Conservation (phyloP, 352 stramenopile genomes). For the Pythium chondricola region DNA sequence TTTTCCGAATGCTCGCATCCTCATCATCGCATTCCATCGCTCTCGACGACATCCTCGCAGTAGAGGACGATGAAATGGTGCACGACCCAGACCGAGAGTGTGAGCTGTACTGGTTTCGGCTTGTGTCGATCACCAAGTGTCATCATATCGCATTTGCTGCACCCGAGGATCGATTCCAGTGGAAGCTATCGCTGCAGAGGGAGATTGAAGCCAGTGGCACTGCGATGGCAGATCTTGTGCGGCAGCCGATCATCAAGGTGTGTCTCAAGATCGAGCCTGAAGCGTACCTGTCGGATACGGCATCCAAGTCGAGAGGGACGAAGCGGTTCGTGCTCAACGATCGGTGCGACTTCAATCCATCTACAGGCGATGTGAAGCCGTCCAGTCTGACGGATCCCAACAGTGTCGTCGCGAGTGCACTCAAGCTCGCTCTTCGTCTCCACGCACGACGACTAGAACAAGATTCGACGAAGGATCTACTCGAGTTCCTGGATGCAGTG, state of each 20-base stretch:
- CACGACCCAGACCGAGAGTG: neutral
- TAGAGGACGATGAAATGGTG: slow-evolving; percentile 13
- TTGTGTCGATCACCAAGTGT: slow-evolving; percentile 33
- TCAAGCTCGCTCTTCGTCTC: slow-evolving; percentile 16
- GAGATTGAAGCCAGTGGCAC: slow-evolving; percentile 10
- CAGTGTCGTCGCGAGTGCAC: slow-evolving; percentile 7
- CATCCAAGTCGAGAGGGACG: slow-evolving; percentile 10
- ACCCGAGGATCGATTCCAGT: slow-evolving; percentile 25
- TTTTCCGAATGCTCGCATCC: slow-evolving; percentile 41
- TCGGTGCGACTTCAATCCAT: slow-evolving; percentile 20
- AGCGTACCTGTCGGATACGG: slow-evolving; percentile 13
- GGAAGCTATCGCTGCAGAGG: slow-evolving; percentile 18
- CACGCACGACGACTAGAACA: slow-evolving; percentile 13
- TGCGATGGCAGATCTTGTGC: slow-evolving; percentile 8
- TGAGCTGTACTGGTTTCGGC: slow-evolving; percentile 40
- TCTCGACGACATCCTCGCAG: slow-evolving; percentile 23
- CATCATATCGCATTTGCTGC: slow-evolving; percentile 44
- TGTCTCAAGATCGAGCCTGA: slow-evolving; percentile 18
- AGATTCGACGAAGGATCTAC: slow-evolving; percentile 26
- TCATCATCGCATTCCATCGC: slow-evolving; percentile 24
- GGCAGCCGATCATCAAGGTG: slow-evolving; percentile 16
- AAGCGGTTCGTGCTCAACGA: slow-evolving; percentile 46
- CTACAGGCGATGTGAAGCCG: neutral
- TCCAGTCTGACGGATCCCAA: slow-evolving; percentile 11
- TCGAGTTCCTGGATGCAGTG: slow-evolving; percentile 31